Evolutionary conservation across 2,329 filamentous ascomycete genomes (phyloP), one percentile per base, ranked within the genome.

Genomic region (Claviceps sorghi): DNA sequence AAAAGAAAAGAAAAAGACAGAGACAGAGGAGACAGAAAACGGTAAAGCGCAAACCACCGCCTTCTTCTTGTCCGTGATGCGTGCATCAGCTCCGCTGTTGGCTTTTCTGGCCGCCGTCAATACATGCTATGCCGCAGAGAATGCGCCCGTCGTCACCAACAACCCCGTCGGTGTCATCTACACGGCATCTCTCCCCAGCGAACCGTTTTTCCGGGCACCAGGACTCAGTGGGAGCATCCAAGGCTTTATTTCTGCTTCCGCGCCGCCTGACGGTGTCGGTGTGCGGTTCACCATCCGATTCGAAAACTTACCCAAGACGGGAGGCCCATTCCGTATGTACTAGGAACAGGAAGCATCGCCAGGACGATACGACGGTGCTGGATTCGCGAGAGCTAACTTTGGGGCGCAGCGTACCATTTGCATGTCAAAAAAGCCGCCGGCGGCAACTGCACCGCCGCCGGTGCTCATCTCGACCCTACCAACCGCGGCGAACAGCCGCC

Each of bases 401-500:
- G 22, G 22, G 17, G 9, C 13, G 13, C 54, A 85, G 84, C 72
- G 54, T 90, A 88, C 69, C 86, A 90, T 65, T 72, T 91, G 57
- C 86, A 91, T 66, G 76, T 75, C 50, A 61, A 72, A 21, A 79
- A 81, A 11, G 81, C 81, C 4, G 65, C 64, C 26, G 69, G 80
- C 56, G 86, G 85, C 57, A 87, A 88, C 74, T 91, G 86, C 72
- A 83, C 78, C 48, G 66, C 67, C 5, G 82, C 86, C 1, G 71
- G 78, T 2, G 77, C 72, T 3, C 86, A 91, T 62, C 75, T 88
- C 15, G 84, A 90, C 61, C 86, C 86, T 22, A 86, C 75, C 65
- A 64, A 73, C 51, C 82, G 84, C 48, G 80, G 79, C 56, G 79
- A 88, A 61, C 67, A 67, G 2, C 72, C 80, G 6, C 59, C 75